Evolutionary conservation across 2,329 filamentous ascomycete genomes (phyloP).

Genomic region (Helotiales sp.): DNA sequence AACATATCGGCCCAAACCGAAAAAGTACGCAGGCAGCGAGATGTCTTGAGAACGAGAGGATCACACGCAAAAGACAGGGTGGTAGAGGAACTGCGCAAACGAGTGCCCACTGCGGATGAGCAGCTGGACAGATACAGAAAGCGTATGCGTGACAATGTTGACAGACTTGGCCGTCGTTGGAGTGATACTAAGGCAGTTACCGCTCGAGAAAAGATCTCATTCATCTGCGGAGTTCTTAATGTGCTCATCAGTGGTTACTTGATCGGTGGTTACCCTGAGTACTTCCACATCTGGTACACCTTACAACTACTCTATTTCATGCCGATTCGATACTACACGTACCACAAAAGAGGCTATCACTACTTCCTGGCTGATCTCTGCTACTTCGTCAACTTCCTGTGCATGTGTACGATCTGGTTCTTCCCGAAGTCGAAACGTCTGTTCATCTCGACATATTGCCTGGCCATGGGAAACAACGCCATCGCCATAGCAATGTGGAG

Average conservation of each 20-base stretch:
- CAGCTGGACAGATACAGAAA: constrained; percentile 88
- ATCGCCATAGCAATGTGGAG: constrained; percentile 99
- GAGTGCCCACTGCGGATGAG: constrained; percentile 84
- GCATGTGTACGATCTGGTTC: constrained; percentile 81
- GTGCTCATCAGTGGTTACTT: constrained; percentile 96
- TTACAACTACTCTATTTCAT: constrained; percentile 89
- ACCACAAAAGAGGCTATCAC: constrained; percentile 88
- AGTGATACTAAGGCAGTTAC: constrained; percentile 88
- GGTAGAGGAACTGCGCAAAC: constrained; percentile 87
- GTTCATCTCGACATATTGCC: constrained; percentile 87
- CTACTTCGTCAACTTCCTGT: constrained; percentile 94
- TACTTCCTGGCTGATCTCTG: constrained; percentile 97
- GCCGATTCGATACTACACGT: constrained; percentile 91
- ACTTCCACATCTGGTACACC: constrained; percentile 93
- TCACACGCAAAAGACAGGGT: constrained; percentile 83
- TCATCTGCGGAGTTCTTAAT: constrained; percentile 95
- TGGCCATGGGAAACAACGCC: constrained; percentile 95
- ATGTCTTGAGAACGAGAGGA: constrained; percentile 75
- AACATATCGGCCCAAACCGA: constrained; percentile 80
- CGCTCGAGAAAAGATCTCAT: constrained; percentile 88
- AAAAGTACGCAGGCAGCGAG: constrained; percentile 79
- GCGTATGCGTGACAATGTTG: constrained; percentile 86
- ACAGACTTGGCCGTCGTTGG: constrained; percentile 82
- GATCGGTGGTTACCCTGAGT: constrained; percentile 80
- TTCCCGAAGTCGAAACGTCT: constrained; percentile 89